These are phyloP conservation scores for Tripterygium wilfordii DNA, from an alignment of 177 flowering plant genomes.

Conservation along the genomic window DNA sequence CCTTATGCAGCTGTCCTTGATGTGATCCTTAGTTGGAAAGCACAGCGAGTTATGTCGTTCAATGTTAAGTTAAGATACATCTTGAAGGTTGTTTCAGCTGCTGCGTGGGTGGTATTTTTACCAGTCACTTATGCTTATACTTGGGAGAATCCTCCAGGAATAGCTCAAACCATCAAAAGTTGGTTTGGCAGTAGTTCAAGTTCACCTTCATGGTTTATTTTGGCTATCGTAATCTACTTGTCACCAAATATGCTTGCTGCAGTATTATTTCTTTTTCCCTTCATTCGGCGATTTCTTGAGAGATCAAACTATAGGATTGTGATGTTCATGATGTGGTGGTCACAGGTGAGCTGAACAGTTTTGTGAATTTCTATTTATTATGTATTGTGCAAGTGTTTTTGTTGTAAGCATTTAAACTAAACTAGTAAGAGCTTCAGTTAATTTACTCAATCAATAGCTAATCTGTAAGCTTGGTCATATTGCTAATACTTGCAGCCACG, in stretches of 20 bases:
- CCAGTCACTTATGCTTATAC: slow-evolving; percentile 89
- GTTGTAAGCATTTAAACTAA: too few species aligned
- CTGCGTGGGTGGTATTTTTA: slow-evolving; percentile 85
- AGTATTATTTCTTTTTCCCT: slow-evolving; percentile 75
- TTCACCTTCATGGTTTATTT: slow-evolving; percentile 67
- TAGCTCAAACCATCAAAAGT: slow-evolving; percentile 74
- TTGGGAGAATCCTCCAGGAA: slow-evolving; percentile 83
- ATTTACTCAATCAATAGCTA: not conserved
- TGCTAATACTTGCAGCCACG: slow-evolving; percentile 68
- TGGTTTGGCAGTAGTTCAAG: slow-evolving; percentile 72
- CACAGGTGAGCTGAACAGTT: too few species aligned
- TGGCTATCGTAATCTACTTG: slow-evolving; percentile 86
- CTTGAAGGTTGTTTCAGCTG: slow-evolving; percentile 75
- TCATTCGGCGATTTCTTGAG: slow-evolving; percentile 81
- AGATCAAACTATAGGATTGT: slow-evolving; percentile 74
- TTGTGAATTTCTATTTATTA: too few species aligned
- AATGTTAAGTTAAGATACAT: slow-evolving; percentile 86
- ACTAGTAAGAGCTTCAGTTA: not conserved
- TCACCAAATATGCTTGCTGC: slow-evolving; percentile 91
- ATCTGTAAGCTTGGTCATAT: not conserved
- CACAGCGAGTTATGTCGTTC: slow-evolving; percentile 75
- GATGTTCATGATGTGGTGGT: slow-evolving; percentile 99
- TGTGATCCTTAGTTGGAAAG: slow-evolving; percentile 83
- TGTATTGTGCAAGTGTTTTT: too few species aligned
- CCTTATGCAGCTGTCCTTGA: slow-evolving; percentile 75